A percentile compares a stretch with the other conserved stretches of the same genome.
Conservation (phyloP, 2,329 filamentous ascomycete species). For the Capronia epimyces region DNA sequence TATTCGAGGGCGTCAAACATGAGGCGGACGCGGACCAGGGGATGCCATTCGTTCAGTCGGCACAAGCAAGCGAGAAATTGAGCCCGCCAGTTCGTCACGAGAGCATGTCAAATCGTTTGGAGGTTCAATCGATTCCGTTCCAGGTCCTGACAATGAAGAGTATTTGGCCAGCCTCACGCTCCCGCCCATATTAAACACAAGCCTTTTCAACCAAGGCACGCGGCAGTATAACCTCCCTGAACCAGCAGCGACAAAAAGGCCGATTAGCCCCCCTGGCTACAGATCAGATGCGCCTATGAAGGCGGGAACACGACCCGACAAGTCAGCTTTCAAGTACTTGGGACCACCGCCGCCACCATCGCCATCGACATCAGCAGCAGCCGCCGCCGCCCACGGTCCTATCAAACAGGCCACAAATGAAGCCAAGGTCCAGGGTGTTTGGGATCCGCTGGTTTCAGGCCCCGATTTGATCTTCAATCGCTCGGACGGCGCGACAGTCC, state of each 20-base stretch:
- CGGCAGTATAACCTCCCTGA: constrained; percentile 13
- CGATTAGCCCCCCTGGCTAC: constrained; percentile 10
- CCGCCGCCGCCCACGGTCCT: too few species aligned
- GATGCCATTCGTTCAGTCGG: constrained; percentile 36
- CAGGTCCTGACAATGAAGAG: constrained; percentile 42
- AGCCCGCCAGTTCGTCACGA: constrained; percentile 47
- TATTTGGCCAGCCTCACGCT: neutral
- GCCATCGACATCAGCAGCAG: too few species aligned
- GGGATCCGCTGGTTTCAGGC: too few species aligned
- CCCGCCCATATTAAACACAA: neutral
- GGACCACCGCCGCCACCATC: neutral
- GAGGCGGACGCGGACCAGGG: constrained; percentile 66
- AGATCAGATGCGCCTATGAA: constrained; percentile 11
- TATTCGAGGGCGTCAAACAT: constrained; percentile 92
- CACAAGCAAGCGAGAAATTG: constrained; percentile 35
- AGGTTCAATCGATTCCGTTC: constrained; percentile 83
- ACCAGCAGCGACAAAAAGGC: constrained; percentile 13
- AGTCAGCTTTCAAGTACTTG: neutral
- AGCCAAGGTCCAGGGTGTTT: too few species aligned
- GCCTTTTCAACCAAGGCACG: neutral
- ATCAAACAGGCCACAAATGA: neutral
- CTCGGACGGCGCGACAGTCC: constrained; percentile 8
- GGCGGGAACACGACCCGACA: constrained; percentile 14
- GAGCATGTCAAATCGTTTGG: constrained; percentile 72
- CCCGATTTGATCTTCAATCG: neutral